Conservation (phyloP, 768 basidiomycete genomes). For the Mycena haematopus region DNA sequence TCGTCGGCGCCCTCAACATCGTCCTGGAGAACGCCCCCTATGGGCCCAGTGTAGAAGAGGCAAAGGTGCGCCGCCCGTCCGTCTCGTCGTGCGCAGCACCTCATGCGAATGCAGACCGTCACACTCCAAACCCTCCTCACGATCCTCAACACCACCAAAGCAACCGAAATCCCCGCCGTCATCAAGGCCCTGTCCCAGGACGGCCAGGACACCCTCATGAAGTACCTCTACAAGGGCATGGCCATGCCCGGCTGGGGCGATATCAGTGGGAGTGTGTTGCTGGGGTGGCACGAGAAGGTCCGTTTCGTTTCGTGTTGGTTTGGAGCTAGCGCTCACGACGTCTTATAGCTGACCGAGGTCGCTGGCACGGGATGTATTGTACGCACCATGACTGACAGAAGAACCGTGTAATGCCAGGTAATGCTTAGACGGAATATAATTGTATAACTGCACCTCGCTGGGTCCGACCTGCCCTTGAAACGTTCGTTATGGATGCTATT, state of each 20-base stretch:
- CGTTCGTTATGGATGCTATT: no score
- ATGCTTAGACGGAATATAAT: conserved; percentile 4
- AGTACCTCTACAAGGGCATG: conserved; percentile 99
- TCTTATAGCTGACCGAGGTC: conserved; percentile 81
- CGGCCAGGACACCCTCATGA: conserved; percentile 92
- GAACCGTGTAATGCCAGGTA: conserved; percentile 53
- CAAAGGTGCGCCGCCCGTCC: conserved; percentile 69
- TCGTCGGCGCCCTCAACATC: conserved; percentile 69
- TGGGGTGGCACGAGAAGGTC: conserved; percentile 98
- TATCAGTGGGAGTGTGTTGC: conserved; percentile 60
- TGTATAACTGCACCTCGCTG: neutral
- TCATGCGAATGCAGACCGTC: conserved; percentile 57
- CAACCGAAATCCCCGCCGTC: conserved; percentile 81
- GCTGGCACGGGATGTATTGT: conserved; percentile 97
- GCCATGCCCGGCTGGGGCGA: conserved; percentile 66
- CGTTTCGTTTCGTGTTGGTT: conserved; percentile 29
- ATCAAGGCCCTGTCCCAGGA: conserved; percentile 77
- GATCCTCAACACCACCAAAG: conserved; percentile 93
- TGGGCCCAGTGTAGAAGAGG: conserved; percentile 85
- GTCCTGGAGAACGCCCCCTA: conserved; percentile 87
- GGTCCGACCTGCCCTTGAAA: no score
- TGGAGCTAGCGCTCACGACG: no score
- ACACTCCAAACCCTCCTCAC: conserved; percentile 83
- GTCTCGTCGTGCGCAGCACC: neutral
- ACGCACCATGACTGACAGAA: conserved; percentile 70